Base-by-base conservation (phyloP, 2,329 filamentous ascomycete species). In the Ceratocystis alfenasii region DNA sequence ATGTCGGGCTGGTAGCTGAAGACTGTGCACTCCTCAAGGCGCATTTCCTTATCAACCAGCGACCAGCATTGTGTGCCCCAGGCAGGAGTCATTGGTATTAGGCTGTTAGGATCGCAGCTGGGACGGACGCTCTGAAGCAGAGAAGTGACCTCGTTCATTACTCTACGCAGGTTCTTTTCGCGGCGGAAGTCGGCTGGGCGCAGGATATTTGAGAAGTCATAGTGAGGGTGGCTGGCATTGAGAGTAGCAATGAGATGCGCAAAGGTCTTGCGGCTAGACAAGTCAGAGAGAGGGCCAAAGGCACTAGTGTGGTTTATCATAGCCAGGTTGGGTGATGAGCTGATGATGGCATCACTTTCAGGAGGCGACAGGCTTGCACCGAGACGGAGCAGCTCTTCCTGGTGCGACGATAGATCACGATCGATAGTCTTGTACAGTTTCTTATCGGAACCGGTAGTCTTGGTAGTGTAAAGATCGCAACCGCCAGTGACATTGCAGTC, bases 391-490 rank as follows among this genome's bases (percentile, higher is more conserved):
- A 95, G 83, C 6, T 91, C 89, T 71, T 91, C 89, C 80, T 97
- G 91, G 75, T 96, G 90, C 46, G 89, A 88, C 75, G 95, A 91
- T 67, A 99, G 84, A 36, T 89, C 91, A 73, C 89, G 86, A 74
- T 96, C 92, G 73, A 99, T 97, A 74, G 87, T 89, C 77, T 92
- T 95, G 80, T 96, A 96, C 7, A 99, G 81, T 74, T 97, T 97
- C 83, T 96, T 96, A 75, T 99, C 94, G 69, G 87, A 87, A 59
- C 92, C 91, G 65, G 93, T 91, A 36, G 94, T 92, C 77, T 99
- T 99, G 30, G 92, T 96, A 8, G 93, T 97, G 80, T 96, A 99
- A 20, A 97, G 82, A 75, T 99, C 94, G 80, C 93, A 97, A 70
- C 90, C 89, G 71, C 94, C 94, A 33, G 91, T 87, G 68, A 99